Base-by-base conservation (phyloP, 164 flowering plant genomes). In the Warburgia ugandensis region DNA sequence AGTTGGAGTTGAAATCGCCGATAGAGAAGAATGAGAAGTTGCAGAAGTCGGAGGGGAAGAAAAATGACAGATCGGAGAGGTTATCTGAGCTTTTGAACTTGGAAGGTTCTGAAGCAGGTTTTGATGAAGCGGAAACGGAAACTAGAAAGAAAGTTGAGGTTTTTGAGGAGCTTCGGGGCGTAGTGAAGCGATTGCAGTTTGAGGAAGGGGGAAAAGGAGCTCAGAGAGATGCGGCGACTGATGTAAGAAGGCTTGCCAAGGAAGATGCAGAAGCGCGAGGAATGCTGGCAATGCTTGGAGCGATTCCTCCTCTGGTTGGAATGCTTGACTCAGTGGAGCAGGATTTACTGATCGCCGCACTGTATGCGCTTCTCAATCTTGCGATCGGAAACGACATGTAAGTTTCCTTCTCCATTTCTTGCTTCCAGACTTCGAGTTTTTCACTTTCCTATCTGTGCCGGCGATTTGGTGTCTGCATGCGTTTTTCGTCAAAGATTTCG, bases 311-410 rank as follows among this genome's bases (percentile, higher is more conserved):
- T 25, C 70, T 91, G 0, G 80, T 87, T 13, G 79, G 72, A 7
- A 63, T 87, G 90, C 75, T 91, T 16, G 95, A 84, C 59, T 21
- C n/a, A 10, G 54, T 52, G 16, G 59, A 35, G 8, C 75, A 77
- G 17, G 72, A 75, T 29, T 54, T 52, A 25, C 79, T 71, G 54
- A 65, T 80, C 50, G 83, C 81, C 13, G 63, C 96, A 6, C 82
- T 86, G 28, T 90, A 90, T 54, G 97, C 87, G 48, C 64, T 86
- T 58, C 94, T 90, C 56, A 90, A 90, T 60, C 78, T 90, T 38
- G 85, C 75, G 26, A 84, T 90, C 53, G 84, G 85, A 30, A 86
- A 90, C 51, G 89, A 80, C 48, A 56, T 49, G 95, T 90, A 59
- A 68, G 84, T 51, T 41, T 45, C 1, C 19, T 16, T 7, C 35